These are phyloP conservation scores for Fusarium verticillioides DNA, from an alignment of 2,329 filamentous ascomycete genomes.

Conservation along the genomic window DNA sequence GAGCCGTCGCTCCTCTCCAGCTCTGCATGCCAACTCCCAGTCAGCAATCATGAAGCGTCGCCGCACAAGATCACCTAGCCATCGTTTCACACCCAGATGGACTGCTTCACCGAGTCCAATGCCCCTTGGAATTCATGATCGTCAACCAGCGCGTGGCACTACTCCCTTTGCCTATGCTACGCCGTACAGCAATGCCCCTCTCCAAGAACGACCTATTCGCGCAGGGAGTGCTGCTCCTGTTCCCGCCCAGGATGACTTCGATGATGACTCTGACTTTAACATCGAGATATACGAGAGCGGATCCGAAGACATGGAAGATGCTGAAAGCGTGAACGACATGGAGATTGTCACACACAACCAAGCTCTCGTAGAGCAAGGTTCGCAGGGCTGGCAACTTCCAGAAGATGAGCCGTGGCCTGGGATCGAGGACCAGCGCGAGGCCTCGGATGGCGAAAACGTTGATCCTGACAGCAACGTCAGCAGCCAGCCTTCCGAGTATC, in stretches of 20 bases:
- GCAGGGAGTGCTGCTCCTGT: slow-evolving; percentile 46
- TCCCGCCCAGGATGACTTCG: slow-evolving; percentile 47
- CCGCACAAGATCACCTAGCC: slow-evolving; percentile 68
- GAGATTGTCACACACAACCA: slow-evolving; percentile 45
- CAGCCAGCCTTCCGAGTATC: slow-evolving; percentile 67
- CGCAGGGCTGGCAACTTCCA: slow-evolving; percentile 51
- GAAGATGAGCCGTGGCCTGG: slow-evolving; percentile 69
- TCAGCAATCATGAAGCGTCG: slow-evolving; percentile 59
- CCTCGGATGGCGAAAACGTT: slow-evolving; percentile 63
- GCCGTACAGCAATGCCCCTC: slow-evolving; percentile 72
- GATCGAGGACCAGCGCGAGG: slow-evolving; percentile 61
- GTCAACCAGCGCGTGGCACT: slow-evolving; percentile 52
- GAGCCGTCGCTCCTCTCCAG: slow-evolving; percentile 49
- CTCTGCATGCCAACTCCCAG: slow-evolving; percentile 40
- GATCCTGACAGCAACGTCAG: slow-evolving; percentile 57
- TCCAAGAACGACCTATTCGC: slow-evolving; percentile 52
- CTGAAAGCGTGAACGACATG: slow-evolving; percentile 41
- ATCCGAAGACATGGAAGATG: slow-evolving; percentile 49
- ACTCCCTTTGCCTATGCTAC: slow-evolving; percentile 80
- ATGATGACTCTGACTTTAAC: slow-evolving; percentile 52
- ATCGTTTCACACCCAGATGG: slow-evolving; percentile 66
- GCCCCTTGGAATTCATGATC: slow-evolving; percentile 50
- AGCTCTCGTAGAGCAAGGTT: slow-evolving; percentile 31
- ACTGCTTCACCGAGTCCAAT: slow-evolving; percentile 61
- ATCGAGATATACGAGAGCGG: slow-evolving; percentile 52